Percentiles rank a stretch among this genome's conserved stretches.
Conservation (phyloP, 371 early-diverging fungal species). For the Rhizomucor pusillus region DNA sequence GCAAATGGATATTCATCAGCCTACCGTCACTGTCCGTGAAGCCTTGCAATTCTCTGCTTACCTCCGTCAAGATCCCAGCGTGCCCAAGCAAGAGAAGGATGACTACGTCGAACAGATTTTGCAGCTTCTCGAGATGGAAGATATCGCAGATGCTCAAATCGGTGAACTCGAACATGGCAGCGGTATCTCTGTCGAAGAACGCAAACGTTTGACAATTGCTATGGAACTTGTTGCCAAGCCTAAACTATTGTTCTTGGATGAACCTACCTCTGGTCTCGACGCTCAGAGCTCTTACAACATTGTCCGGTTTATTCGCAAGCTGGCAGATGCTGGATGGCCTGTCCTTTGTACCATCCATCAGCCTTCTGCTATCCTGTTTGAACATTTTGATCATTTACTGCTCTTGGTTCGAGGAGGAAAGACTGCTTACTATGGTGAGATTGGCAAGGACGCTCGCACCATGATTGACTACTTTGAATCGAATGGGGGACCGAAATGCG, state of each 20-base stretch:
- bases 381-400: constrained; percentile 66
- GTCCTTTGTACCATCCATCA: constrained; percentile 69
- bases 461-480: constrained; percentile 61
- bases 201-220: constrained; percentile 66
- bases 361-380: constrained; percentile 62
- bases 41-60: constrained; percentile 66
- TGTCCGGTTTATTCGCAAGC: constrained; percentile 60
- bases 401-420: constrained; percentile 67
- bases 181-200: constrained; percentile 64
- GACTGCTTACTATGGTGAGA: constrained; percentile 63
- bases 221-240: constrained; percentile 73
- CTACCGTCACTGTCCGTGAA: constrained; percentile 58
- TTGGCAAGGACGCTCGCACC: constrained; percentile 52
- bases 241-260: constrained; percentile 78
- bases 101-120: constrained; percentile 68
- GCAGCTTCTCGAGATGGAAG: constrained; percentile 59
- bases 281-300: constrained; percentile 69
- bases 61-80: constrained; percentile 55
- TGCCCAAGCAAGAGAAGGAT: constrained; percentile 53
- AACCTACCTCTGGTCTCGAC: constrained; percentile 77
- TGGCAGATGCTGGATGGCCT: constrained; percentile 59
- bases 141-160: constrained; percentile 54
- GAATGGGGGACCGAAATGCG: constrained; percentile 54
- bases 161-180: constrained; percentile 42
- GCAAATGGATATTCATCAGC: constrained; percentile 77